A percentile compares a stretch with the other conserved stretches of the same genome.
phyloP scores from a whole-genome alignment of 306 rosid genomes.

The Vachellia collinsii region DNA sequence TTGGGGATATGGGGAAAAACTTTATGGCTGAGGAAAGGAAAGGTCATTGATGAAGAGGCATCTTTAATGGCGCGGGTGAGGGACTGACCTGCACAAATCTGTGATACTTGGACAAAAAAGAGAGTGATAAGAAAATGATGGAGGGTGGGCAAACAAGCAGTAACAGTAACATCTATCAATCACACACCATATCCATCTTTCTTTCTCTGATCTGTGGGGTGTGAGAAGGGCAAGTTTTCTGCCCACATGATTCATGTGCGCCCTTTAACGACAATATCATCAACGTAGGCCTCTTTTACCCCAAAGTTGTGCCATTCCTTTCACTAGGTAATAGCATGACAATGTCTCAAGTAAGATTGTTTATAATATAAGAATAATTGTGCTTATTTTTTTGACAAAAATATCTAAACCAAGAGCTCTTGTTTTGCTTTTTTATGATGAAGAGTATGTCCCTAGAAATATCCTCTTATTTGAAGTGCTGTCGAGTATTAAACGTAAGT shows the following conservation, averaged over 20 bases:
- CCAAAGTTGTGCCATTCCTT: too few species aligned
- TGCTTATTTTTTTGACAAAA: too few species aligned
- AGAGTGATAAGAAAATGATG: neutral
- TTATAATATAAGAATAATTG: too few species aligned
- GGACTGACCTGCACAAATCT: slow-evolving; percentile 47
- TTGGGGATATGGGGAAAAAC: too few species aligned
- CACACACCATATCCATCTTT: neutral
- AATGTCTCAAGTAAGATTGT: too few species aligned
- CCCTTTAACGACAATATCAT: slow-evolving; percentile 39
- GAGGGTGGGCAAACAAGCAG: neutral
- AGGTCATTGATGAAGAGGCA: slow-evolving; percentile 44
- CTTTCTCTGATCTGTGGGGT: neutral
- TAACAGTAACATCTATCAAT: slow-evolving; percentile 16
- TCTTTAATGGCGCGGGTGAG: slow-evolving; percentile 39
- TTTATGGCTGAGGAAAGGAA: slow-evolving; percentile 32
- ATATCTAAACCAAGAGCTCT: too few species aligned
- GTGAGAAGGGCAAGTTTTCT: neutral
- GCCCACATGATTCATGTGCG: slow-evolving; percentile 52
- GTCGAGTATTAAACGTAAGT: too few species aligned
- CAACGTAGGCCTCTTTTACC: slow-evolving; percentile 33
- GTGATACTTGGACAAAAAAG: slow-evolving; percentile 19
- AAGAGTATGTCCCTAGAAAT: too few species aligned
- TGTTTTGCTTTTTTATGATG: too few species aligned
- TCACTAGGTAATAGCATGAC: too few species aligned
- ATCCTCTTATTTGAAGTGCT: too few species aligned